Evolutionary conservation across 352 stramenopile species (phyloP).

Genomic region (Phytophthora syringae): DNA sequence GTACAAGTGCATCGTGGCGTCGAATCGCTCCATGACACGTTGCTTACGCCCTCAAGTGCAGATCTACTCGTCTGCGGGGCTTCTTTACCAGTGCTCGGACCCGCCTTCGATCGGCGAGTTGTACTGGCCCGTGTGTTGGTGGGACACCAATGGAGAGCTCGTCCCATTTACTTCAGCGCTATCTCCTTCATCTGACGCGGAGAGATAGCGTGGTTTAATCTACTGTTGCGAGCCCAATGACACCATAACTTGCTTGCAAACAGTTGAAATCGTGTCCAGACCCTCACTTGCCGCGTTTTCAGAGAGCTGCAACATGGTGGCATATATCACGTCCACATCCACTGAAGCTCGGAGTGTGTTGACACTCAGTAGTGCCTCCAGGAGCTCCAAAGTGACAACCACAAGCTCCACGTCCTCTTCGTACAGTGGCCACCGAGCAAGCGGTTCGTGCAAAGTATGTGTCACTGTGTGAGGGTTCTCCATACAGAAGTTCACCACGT

Average conservation of each 20-base stretch:
- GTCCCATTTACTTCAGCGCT: conserved; percentile 19
- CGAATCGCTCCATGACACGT: conserved; percentile 32
- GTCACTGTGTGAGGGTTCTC: conserved; percentile 43
- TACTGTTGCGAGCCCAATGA: conserved; percentile 33
- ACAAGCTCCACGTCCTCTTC: conserved; percentile 72
- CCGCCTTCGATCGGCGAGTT: conserved; percentile 45
- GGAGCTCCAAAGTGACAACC: conserved; percentile 54
- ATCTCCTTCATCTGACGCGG: conserved; percentile 11
- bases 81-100: conserved; percentile 46
- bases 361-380: conserved; percentile 44
- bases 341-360: conserved; percentile 43
- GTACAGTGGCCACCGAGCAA: conserved; percentile 65
- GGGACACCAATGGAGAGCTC: conserved; percentile 45
- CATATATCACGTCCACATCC: conserved; percentile 48
- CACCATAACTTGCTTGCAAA: conserved; percentile 44
- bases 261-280: conserved; percentile 47
- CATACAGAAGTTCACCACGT: conserved; percentile 50
- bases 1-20: conserved; percentile 51
- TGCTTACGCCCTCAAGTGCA: conserved; percentile 48
- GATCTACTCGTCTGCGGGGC: conserved; percentile 53
- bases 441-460: conserved; percentile 49
- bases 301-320: conserved; percentile 55
- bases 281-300: conserved; percentile 53
- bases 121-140: conserved; percentile 64
- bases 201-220: neutral